Percentiles rank a stretch among this genome's conserved stretches.
These are phyloP conservation scores for Heritiera fomes DNA, from an alignment of 345 rosid species.

Conservation along the genomic window DNA sequence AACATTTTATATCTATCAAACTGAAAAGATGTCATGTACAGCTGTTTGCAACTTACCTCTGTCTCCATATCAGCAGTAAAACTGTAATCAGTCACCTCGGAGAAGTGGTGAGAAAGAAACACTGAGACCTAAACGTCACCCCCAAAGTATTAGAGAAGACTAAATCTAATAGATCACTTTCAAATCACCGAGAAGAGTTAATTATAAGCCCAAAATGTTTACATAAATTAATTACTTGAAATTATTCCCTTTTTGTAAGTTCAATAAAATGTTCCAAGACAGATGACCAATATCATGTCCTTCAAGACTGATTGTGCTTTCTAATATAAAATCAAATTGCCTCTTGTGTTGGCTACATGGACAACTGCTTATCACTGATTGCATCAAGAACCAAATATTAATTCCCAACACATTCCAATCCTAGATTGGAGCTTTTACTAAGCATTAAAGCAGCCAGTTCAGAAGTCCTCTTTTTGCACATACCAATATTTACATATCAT, in stretches of 20 bases:
- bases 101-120: slow-evolving; percentile 80
- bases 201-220: background rate
- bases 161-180: background rate
- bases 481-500: background rate
- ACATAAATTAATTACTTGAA: background rate
- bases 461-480: no score
- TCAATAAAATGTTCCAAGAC: background rate
- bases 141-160: slow-evolving; percentile 15
- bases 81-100: slow-evolving; percentile 93
- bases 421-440: no score
- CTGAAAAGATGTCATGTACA: slow-evolving; percentile 10
- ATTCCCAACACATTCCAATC: background rate
- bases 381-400: slow-evolving; percentile 4
- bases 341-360: background rate
- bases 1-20: background rate
- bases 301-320: slow-evolving; percentile 7
- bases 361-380: background rate
- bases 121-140: slow-evolving; percentile 72
- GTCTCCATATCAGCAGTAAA: slow-evolving; percentile 99
- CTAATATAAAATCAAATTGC: background rate
- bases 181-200: background rate
- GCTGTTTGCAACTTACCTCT: slow-evolving; percentile 54
- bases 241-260: background rate
- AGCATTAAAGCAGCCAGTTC: no score
- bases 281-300: background rate